Evolutionary conservation across 2,329 filamentous ascomycete species (phyloP), one percentile per base, ranked within the genome.

Genomic region (Ceratocystis colombiana): DNA sequence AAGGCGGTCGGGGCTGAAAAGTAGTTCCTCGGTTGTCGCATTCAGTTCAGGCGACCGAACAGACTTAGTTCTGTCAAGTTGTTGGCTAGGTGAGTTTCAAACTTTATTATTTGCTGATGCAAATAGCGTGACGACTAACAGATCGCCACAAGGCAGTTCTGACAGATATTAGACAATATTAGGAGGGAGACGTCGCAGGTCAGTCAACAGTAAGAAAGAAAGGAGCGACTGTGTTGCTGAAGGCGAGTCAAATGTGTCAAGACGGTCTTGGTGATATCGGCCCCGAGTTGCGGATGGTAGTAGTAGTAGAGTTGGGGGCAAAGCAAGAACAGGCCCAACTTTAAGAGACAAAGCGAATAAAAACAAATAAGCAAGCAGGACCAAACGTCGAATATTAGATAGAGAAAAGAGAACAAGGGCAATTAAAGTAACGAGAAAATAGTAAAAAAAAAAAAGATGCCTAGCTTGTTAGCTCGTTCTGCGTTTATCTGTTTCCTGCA

Each of bases 141-240:
- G n/a, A 12, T 45, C 1, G 4, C 44, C 1, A 17, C 3, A 46
- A 20, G 53, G 61, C 20, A 53, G 8, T n/a, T 59, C 20, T 20
- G n/a, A 62, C 20, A 50, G 22, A n/a, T 37, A 48, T 50, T 61
- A 50, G 55, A 48, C 30, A 64, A 48, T 30, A 46, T 10, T n/a
- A 8, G 33, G 6, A 59, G 17, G 20, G n/a, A 59, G 30, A 37
- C 55, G 55, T 59, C 25, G 28, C 55, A 20, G 41, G 41, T 46
- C 66, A 67, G 50, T 59, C 65, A 67, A 67, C 65, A 67, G 65
- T 64, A 44, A 64, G 59, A 64, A 30, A 37, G 25, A 67, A 67
- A 67, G 61, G 65, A 67, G 65, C 45, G 65, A 59, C 61, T 50
- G 44, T 64, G 65, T 67, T 67, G 65, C 50, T 67, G 65, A 63